These are phyloP conservation scores for Mortierella polycephala DNA, from an alignment of 371 early-diverging fungal species.

Conservation along the genomic window DNA sequence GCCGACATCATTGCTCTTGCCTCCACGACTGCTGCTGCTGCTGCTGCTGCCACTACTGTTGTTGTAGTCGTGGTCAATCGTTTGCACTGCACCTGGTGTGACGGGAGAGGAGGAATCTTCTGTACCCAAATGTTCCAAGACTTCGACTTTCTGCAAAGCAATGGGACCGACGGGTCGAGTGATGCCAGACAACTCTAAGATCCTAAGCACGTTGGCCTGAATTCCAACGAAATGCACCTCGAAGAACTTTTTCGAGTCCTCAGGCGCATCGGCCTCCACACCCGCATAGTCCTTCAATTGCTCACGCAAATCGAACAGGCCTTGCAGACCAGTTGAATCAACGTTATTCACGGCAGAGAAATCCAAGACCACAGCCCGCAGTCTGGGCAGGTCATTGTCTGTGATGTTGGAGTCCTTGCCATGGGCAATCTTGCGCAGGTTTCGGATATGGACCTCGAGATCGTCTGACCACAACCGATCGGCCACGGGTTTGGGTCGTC, in stretches of 20 bases:
- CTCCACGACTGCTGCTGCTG: background rate
- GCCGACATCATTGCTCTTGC: too few relatives aligned
- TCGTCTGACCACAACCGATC: constrained; percentile 47
- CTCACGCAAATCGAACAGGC: constrained; percentile 69
- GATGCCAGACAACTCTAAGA: constrained; percentile 55
- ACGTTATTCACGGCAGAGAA: constrained; percentile 81
- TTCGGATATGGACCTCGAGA: constrained; percentile 35
- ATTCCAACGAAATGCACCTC: constrained; percentile 55
- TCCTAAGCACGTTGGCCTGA: constrained; percentile 44
- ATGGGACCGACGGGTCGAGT: constrained; percentile 51
- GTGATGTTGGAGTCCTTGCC: constrained; percentile 39
- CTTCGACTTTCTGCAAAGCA: constrained; percentile 29
- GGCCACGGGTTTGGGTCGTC: constrained; percentile 17
- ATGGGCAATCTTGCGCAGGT: constrained; percentile 36
- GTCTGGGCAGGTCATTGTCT: constrained; percentile 58
- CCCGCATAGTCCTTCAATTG: constrained; percentile 65
- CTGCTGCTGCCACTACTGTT: constrained; percentile 2
- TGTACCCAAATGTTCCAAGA: constrained; percentile 15
- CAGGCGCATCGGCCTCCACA: constrained; percentile 50
- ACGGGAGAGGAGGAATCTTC: background rate
- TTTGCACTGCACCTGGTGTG: background rate
- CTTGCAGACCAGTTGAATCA: constrained; percentile 84
- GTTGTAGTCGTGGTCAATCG: background rate
- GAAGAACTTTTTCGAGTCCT: constrained; percentile 31
- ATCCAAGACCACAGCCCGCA: constrained; percentile 82